Evolutionary conservation across 108 stramenopile species (phyloP).

Genomic region (Skeletonema potamos): DNA sequence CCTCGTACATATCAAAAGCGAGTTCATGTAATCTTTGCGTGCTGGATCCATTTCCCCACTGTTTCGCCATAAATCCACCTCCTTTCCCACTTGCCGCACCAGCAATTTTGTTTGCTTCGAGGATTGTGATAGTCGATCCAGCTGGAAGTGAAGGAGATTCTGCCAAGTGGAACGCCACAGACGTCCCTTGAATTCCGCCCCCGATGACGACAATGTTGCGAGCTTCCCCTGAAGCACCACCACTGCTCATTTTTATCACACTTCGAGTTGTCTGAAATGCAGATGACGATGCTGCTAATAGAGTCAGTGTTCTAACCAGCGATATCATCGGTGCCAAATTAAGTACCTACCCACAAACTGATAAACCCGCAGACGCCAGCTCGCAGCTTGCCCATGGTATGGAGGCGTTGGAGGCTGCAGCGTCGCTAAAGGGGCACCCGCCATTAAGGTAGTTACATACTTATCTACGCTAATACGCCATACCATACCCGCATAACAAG

Average conservation of each 20-base stretch:
- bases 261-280: background rate
- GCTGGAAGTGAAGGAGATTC: constrained; percentile 19
- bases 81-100: constrained; percentile 90
- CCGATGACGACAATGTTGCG: constrained; percentile 74
- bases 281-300: background rate
- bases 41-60: constrained; percentile 31
- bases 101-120: constrained; percentile 74
- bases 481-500: too few species aligned
- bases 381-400: too few species aligned
- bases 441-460: too few species aligned
- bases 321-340: too few species aligned
- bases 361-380: too few species aligned
- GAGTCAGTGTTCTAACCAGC: background rate
- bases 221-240: background rate
- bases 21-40: constrained; percentile 43
- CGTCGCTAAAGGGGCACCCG: too few species aligned
- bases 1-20: constrained; percentile 84
- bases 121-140: constrained; percentile 54
- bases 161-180: constrained; percentile 64
- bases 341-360: too few species aligned
- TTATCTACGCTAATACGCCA: too few species aligned
- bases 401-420: too few species aligned
- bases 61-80: constrained; percentile 89
- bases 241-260: background rate
- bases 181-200: constrained; percentile 83